phyloP scores from a whole-genome alignment of 495 filamentous ascomycete genomes.

The Trichoderma orchidacearum region DNA sequence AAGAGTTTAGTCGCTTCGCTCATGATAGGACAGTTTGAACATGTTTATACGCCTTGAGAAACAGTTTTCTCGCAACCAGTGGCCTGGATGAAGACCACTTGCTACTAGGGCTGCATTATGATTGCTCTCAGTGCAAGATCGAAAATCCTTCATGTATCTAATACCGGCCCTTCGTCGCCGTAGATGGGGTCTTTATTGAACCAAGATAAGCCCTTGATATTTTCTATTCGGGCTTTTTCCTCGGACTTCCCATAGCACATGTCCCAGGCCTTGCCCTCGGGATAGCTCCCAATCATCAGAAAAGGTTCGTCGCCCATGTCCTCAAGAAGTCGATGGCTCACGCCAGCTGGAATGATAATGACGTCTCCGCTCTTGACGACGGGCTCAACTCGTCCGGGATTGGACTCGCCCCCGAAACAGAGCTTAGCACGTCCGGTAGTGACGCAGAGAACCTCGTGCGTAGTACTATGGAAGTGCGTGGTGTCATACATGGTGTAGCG shows the following conservation, averaged over 20 bases:
- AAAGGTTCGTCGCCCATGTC: constrained; percentile 38
- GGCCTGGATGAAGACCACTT: too few relatives aligned
- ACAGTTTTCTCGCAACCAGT: too few relatives aligned
- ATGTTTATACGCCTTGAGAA: too few relatives aligned
- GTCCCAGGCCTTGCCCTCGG: constrained; percentile 42
- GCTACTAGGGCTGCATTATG: too few relatives aligned
- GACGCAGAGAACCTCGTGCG: constrained; percentile 53
- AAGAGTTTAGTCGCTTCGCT: too few relatives aligned
- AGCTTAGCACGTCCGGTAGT: constrained; percentile 42
- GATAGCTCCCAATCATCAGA: constrained; percentile 56
- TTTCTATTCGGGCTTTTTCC: constrained; percentile 34
- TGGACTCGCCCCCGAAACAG: constrained; percentile 54
- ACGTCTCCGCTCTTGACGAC: constrained; percentile 46
- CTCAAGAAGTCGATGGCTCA: constrained; percentile 46
- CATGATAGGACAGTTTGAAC: too few relatives aligned
- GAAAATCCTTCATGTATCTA: constrained; percentile 9
- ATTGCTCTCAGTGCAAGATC: too few relatives aligned
- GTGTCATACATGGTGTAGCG: constrained; percentile 50
- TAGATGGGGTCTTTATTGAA: constrained; percentile 48
- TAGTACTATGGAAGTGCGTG: constrained; percentile 53
- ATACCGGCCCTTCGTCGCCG: constrained; percentile 37
- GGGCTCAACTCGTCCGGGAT: constrained; percentile 40
- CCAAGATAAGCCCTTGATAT: constrained; percentile 36
- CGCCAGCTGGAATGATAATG: constrained; percentile 53
- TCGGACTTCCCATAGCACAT: constrained; percentile 53